phyloP scores from a whole-genome alignment of 2,329 filamentous ascomycete genomes.

The Cercospora berteroae region DNA sequence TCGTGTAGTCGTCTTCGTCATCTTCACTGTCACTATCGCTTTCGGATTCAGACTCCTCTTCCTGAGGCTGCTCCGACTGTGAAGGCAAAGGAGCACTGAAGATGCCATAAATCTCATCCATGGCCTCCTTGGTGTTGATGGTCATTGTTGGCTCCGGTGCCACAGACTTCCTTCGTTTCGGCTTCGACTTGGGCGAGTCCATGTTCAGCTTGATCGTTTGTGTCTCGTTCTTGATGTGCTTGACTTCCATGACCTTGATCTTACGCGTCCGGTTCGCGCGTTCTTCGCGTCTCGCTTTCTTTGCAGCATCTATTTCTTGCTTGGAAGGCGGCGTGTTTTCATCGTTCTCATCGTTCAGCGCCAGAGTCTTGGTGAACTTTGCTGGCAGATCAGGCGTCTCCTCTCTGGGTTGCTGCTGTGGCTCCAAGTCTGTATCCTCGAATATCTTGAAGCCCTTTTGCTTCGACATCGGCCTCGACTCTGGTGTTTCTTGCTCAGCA shows the following conservation, averaged over 20 bases:
- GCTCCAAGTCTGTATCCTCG: conserved; percentile 30
- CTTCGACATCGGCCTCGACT: conserved; percentile 24
- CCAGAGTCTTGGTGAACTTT: conserved; percentile 33
- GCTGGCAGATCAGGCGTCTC: conserved; percentile 25
- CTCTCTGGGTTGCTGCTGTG: conserved; percentile 4
- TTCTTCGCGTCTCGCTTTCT: conserved; percentile 50
- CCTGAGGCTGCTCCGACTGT: conserved; percentile 47
- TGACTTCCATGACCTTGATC: conserved; percentile 71
- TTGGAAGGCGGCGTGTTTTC: conserved; percentile 47
- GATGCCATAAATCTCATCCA: conserved; percentile 95
- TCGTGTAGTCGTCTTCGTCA: conserved; percentile 53
- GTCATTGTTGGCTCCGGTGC: conserved; percentile 97
- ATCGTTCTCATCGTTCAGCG: conserved; percentile 46
- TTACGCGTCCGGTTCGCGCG: conserved; percentile 52
- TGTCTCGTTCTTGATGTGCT: conserved; percentile 74
- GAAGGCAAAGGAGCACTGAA: conserved; percentile 80
- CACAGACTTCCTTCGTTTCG: conserved; percentile 70
- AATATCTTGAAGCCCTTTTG: conserved; percentile 38
- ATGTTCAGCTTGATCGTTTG: conserved; percentile 94
- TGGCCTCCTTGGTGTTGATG: conserved; percentile 88
- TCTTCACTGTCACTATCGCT: conserved; percentile 50
- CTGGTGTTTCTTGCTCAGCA: conserved; percentile 8
- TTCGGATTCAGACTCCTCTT: conserved; percentile 62
- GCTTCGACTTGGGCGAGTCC: conserved; percentile 78
- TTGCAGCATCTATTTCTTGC: conserved; percentile 44